phyloP scores from a whole-genome alignment of 768 basidiomycete species.

The Trametes villosa region DNA sequence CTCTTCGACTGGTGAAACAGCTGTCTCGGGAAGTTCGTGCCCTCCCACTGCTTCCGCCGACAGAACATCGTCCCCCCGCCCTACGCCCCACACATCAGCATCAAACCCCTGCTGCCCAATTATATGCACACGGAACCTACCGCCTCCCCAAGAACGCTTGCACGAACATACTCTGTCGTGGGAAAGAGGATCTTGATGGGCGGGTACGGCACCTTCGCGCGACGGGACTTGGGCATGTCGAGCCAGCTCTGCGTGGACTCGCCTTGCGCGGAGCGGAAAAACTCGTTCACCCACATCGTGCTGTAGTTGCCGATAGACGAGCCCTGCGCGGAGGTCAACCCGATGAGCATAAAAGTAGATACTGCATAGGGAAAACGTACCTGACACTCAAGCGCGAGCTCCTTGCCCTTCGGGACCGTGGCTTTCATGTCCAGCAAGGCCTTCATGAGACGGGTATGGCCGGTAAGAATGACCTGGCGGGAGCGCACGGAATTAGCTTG shows the following conservation, averaged over 20 bases:
- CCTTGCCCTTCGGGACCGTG: slow-evolving; percentile 48
- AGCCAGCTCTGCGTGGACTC: slow-evolving; percentile 75
- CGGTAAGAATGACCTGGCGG: slow-evolving; percentile 51
- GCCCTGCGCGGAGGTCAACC: slow-evolving; percentile 52
- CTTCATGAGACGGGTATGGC: slow-evolving; percentile 79
- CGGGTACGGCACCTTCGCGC: slow-evolving; percentile 66
- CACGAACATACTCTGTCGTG: slow-evolving; percentile 65
- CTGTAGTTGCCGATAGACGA: slow-evolving; percentile 85
- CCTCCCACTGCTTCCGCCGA: slow-evolving; percentile 70
- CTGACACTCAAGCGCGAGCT: slow-evolving; percentile 78
- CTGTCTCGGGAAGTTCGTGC: slow-evolving; percentile 67
- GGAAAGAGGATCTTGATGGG: slow-evolving; percentile 77
- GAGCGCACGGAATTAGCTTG: slow-evolving; percentile 13
- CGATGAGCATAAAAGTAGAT: not conserved
- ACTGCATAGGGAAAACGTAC: no score
- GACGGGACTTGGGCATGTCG: slow-evolving; percentile 49
- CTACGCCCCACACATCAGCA: slow-evolving; percentile 38
- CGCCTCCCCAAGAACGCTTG: slow-evolving; percentile 60
- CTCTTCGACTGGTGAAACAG: slow-evolving; percentile 83
- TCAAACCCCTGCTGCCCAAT: not conserved
- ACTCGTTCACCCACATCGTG: slow-evolving; percentile 85
- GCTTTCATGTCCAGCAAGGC: slow-evolving; percentile 69
- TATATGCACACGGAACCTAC: slow-evolving; percentile 39
- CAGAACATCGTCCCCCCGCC: slow-evolving; percentile 92
- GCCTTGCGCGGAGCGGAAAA: slow-evolving; percentile 77